Base-by-base conservation (phyloP, 345 rosid genomes). In the Linum lewisii region DNA sequence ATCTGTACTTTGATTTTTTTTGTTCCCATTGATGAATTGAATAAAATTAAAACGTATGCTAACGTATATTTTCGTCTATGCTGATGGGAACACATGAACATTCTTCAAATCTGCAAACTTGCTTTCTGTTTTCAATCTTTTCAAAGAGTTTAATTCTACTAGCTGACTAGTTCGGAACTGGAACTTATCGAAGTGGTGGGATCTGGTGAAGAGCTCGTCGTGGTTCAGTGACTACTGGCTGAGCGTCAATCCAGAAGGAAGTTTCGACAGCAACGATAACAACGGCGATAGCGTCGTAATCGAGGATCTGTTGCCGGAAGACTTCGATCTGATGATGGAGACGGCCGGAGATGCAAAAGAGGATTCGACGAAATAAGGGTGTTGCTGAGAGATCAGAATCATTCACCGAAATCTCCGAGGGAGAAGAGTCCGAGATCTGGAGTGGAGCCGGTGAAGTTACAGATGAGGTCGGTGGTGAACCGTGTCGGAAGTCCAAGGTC, bases 171-270 rank as follows among this genome's bases (percentile, higher is more conserved):
- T n/a, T n/a, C n/a, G n/a, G n/a, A n/a, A n/a, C n/a, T n/a, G n/a
- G n/a, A n/a, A n/a, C n/a, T n/a, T n/a, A n/a, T n/a, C 79, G 22
- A 75, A 72, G 49, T 78, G 82, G 82, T 78, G 82, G 82, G 72
- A 75, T n/a, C 62, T 78, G 19, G 78, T 78, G 62, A 72, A 64
- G 53, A 75, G 69, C 10, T 70, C 74, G 21, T 24, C 76, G 16
- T 71, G 76, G 72, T 79, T 73, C 63, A 68, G 69, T 5, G 74
- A 79, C 22, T 75, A 61, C 61, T 79, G 80, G 83, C 58, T 71
- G 42, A 75, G 71, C 54, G 42, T 64, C 53, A 66, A 67, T 21
- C 72, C 71, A 29, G 80, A 73, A 50, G 76, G 66, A 42, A 58
- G 44, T 29, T 65, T 67, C 57, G 69, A 63, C 21, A n/a, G n/a